These are phyloP conservation scores for Wallacemonas sp. DNA, from an alignment of 208 protist species.

Conservation along the genomic window DNA sequence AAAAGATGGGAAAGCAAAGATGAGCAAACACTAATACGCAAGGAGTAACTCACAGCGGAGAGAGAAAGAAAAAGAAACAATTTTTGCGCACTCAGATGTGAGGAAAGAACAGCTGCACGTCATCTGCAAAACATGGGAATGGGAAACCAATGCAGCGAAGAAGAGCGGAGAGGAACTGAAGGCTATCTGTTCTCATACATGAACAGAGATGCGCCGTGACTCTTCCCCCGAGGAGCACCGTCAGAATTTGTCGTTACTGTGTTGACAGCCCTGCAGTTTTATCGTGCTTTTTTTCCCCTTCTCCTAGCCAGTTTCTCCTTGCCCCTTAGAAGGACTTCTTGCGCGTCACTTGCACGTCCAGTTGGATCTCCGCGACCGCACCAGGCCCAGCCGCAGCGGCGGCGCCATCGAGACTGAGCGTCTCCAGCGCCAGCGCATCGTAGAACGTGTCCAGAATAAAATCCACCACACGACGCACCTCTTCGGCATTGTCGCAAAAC, in stretches of 20 bases:
- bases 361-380: constrained; percentile 51
- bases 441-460: constrained; percentile 73
- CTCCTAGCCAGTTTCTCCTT: background rate
- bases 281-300: background rate
- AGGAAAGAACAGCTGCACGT: too few relatives aligned
- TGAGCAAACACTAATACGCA: too few relatives aligned
- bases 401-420: constrained; percentile 21
- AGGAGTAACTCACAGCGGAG: too few relatives aligned
- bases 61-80: too few relatives aligned
- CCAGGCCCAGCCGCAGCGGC: background rate
- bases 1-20: too few relatives aligned
- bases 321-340: constrained; percentile 7
- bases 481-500: constrained; percentile 56
- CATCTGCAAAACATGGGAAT: too few relatives aligned
- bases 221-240: too few relatives aligned
- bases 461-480: constrained; percentile 67
- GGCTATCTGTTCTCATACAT: too few relatives aligned
- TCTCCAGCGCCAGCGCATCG: constrained; percentile 65
- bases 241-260: background rate
- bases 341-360: constrained; percentile 54
- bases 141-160: too few relatives aligned
- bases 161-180: too few relatives aligned
- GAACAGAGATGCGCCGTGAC: too few relatives aligned
- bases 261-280: background rate
- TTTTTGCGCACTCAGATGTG: too few relatives aligned